phyloP scores from a whole-genome alignment of 805 yeast species.

The Debaryomyces castellii region DNA sequence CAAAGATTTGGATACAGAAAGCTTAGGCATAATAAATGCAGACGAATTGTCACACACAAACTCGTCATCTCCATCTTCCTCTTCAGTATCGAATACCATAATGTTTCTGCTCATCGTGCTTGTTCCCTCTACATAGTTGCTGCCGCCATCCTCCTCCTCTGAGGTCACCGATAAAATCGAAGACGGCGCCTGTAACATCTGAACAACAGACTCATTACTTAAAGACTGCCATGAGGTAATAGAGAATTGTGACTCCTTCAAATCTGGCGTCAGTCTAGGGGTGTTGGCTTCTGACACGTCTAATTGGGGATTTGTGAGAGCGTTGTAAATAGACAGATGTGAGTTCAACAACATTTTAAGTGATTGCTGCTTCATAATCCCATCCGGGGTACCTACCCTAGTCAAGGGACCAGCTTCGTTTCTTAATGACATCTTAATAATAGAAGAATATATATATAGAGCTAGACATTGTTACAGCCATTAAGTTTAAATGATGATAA shows the following conservation, averaged over 20 bases:
- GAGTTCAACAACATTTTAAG: conserved; percentile 29
- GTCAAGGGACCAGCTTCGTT: not conserved
- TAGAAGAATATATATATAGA: not conserved
- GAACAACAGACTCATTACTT: conserved; percentile 18
- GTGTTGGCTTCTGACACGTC: conserved; percentile 20
- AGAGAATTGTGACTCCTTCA: conserved; percentile 12
- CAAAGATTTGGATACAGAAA: conserved; percentile 15
- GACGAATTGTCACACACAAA: conserved; percentile 7
- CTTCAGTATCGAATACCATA: conserved; percentile 44
- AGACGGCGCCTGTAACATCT: conserved; percentile 4
- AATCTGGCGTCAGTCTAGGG: conserved; percentile 6
- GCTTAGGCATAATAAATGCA: conserved; percentile 39
- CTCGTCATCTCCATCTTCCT: conserved; percentile 27
- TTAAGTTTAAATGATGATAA: not conserved
- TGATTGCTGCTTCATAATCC: conserved; percentile 4
- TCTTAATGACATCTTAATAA: not conserved
- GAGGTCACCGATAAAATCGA: conserved; percentile 26
- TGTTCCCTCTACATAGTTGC: not conserved
- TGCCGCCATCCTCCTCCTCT: conserved; percentile 20
- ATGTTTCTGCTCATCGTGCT: conserved; percentile 19
- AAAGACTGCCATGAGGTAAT: conserved; percentile 33
- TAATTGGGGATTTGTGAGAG: conserved; percentile 40
- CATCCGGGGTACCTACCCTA: conserved; percentile 1
- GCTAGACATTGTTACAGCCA: not conserved
- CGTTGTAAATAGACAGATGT: conserved; percentile 39